Base-by-base conservation (phyloP, 352 stramenopile genomes). In the Phytophthora pini region DNA sequence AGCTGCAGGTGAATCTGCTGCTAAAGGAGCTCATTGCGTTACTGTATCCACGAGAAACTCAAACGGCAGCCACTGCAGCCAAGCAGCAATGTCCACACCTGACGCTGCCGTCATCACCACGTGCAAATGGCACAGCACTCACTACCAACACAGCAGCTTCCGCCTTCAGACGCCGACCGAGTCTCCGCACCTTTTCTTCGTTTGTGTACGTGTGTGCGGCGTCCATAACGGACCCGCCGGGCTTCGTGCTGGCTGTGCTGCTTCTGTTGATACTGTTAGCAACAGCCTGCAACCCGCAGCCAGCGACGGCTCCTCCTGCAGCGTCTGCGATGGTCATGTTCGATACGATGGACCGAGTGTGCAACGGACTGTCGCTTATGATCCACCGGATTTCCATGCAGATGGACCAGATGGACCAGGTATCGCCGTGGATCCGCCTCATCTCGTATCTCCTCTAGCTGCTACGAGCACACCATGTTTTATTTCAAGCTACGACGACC, bases 151-250 rank as follows among this genome's bases (percentile, higher is more conserved):
- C 70, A 47, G 59, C 71, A 53, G 62, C 62, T 10, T 72, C 58
- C 1, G 61, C 63, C 0, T 81, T 82, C 62, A 70, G 60, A 69
- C 69, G 53, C 22, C 65, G 64, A 22, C 61, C 70, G n/a, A 83
- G 64, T 64, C 70, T 87, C 31, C 84, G 84, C 12, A 89, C 82
- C 38, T 74, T 82, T 51, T 84, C 79, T 48, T 93, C 84, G 13
- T 88, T 93, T 34, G 68, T 88, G 13, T 93, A 87, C 65, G 80
- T 93, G 17, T 93, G 70, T 50, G 65, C 82, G 17, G 84, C 84
- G 26, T 90, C 80, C 4, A 58, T 93, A 15, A 89, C 84, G 3
- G 77, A 92, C 41, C 84, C 84, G 13, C 84, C 84, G 3, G 84
- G 84, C 24, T 93, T 92, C 48, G 74, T 91, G 45, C 69, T 93